Evolutionary conservation across 139 green algal genomes (phyloP).

Genomic region (Coccomyxa sp.): DNA sequence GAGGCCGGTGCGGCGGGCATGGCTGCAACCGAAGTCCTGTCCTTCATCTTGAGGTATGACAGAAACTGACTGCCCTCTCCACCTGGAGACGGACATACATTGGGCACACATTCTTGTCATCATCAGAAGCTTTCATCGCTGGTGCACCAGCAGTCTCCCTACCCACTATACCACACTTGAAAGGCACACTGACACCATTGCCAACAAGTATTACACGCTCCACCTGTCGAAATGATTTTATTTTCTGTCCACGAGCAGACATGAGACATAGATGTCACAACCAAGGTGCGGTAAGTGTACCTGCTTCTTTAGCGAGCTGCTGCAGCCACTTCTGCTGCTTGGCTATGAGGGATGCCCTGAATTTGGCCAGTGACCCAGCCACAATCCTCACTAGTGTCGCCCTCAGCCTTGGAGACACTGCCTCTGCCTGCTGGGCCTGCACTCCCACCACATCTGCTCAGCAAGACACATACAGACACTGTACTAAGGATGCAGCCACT

Average conservation of each 20-base stretch:
- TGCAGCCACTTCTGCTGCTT: neutral
- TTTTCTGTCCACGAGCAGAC: no score
- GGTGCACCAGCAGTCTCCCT: neutral
- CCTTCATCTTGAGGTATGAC: neutral
- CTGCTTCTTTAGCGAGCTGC: neutral
- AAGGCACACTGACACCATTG: no score
- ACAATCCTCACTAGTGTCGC: slow-evolving; percentile 31
- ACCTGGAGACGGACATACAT: neutral
- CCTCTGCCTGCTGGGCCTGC: slow-evolving; percentile 15
- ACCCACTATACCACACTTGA: neutral
- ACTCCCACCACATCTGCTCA: neutral
- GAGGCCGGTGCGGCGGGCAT: neutral
- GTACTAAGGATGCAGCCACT: neutral
- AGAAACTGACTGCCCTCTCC: neutral
- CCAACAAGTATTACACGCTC: no score
- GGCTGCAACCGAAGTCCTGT: neutral
- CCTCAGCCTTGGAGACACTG: slow-evolving; percentile 25
- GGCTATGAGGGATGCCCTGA: neutral
- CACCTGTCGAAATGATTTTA: no score
- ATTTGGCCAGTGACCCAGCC: slow-evolving; percentile 22
- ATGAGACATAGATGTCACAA: no score
- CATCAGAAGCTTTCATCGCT: neutral
- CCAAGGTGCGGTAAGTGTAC: no score
- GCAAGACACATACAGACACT: neutral
- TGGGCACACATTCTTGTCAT: neutral